Base-by-base conservation (phyloP, 371 early-diverging fungal genomes). In the Mortierella sp. region DNA sequence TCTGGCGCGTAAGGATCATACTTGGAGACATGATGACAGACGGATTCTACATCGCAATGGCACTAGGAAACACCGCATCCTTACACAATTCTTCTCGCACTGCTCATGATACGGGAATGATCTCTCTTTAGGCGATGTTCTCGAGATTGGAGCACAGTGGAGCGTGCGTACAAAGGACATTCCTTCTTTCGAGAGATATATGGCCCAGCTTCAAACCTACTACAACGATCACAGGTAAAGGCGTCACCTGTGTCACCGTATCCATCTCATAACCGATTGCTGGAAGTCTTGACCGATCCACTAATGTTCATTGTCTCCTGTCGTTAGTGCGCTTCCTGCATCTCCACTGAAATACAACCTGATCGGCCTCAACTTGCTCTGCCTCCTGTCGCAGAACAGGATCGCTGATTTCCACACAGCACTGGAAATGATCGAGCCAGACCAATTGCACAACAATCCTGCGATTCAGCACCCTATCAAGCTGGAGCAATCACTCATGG, bases 391-490 rank as follows among this genome's bases (percentile, higher is more conserved):
- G 34, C 96, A 97, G 80, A 94, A 94, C 86, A 87, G 94, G 46
- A 90, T 97, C 64, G 90, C 97, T 22, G 97, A 96, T 70, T 98
- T 98, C 81, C 97, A 98, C 81, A 92, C 95, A 16, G 90, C 94
- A 60, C 86, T 98, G 51, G 98, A 98, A 67, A 84, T 83, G 53
- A 90, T 98, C 64, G 94, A 94, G 49, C 88, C 91, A n/a, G 89
- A 90, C 28, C 90, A 91, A 74, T 82, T 95, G 34, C 86, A 87
- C 50, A 82, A 78, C 57, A 95, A 96, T 78, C 79, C 86, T 28
- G 95, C 88, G 71, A 94, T 98, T 67, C 88, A 89, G 60, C 95
- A 96, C 76, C 95, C 98, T 8, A 86, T 97, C 56, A 89, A 94
- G 79, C 82, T 98, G 62, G 94, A 94, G 73, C 93, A 92, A 83